Conservation (phyloP, 176 grass and related monocot genomes). For the Carex kokanica region DNA sequence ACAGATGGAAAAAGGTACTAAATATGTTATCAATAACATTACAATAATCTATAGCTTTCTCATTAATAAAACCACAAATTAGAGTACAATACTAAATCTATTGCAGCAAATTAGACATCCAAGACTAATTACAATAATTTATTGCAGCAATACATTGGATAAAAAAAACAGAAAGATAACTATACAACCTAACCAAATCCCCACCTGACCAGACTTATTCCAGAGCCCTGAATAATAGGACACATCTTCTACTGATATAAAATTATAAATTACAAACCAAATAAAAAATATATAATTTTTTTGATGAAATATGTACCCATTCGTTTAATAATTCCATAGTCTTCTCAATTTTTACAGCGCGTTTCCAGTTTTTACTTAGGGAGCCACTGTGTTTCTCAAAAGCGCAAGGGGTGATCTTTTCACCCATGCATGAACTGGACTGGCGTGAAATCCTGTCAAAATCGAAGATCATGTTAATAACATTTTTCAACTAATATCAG, state of each 20-base stretch:
- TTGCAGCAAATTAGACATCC: too few relatives aligned
- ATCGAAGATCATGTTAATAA: neutral
- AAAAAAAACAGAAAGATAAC: neutral
- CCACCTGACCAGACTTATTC: neutral
- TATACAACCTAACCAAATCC: neutral
- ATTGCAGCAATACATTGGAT: neutral
- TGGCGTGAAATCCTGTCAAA: constrained; percentile 59
- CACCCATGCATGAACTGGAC: constrained; percentile 61
- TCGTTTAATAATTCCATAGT: constrained; percentile 45
- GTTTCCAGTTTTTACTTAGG: constrained; percentile 83
- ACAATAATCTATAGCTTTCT: too few relatives aligned
- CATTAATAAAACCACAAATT: too few relatives aligned
- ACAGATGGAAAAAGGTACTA: too few relatives aligned
- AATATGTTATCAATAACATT: too few relatives aligned
- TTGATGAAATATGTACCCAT: constrained; percentile 37
- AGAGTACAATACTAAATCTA: too few relatives aligned
- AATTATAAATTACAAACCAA: too few relatives aligned
- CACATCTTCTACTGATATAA: neutral
- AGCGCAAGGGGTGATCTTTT: constrained; percentile 44
- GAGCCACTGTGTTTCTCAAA: constrained; percentile 78
- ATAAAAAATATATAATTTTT: neutral
- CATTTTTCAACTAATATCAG: neutral
- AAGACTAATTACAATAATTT: neutral
- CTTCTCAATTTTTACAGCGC: constrained; percentile 56
- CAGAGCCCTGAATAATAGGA: neutral